These are phyloP conservation scores for Myriosclerotinia scirpicola DNA, from an alignment of 2,329 filamentous ascomycete species.

Conservation along the genomic window DNA sequence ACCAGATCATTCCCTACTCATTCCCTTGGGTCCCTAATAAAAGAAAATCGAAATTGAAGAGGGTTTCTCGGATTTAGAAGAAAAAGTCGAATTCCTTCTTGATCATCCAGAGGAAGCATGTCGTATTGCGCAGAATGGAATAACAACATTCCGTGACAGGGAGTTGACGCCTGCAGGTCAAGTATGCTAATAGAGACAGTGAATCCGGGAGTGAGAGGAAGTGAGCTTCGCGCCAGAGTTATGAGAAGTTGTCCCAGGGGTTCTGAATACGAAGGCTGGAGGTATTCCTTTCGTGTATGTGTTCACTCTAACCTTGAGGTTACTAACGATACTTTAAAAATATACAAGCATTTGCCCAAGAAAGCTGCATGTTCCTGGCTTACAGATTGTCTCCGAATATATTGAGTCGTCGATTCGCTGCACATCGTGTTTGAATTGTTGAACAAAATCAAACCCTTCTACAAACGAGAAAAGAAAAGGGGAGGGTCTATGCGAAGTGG, in stretches of 20 bases:
- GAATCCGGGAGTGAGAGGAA: not conserved
- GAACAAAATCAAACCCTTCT: not conserved
- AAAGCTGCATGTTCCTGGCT: not conserved
- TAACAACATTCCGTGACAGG: not conserved
- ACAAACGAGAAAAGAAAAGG: conserved; percentile 17
- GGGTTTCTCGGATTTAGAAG: no score
- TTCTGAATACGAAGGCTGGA: no score
- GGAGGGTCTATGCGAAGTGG: not conserved
- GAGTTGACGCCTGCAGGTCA: no score
- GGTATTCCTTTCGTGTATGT: no score
- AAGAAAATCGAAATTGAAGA: not conserved
- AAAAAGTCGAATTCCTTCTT: no score
- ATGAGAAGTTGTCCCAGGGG: no score
- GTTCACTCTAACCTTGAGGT: no score
- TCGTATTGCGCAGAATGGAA: no score
- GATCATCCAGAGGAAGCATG: no score
- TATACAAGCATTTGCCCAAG: not conserved
- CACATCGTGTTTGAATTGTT: not conserved
- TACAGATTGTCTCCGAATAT: not conserved
- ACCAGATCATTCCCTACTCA: not conserved
- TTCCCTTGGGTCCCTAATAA: not conserved
- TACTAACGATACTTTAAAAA: not conserved
- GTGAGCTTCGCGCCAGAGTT: not conserved
- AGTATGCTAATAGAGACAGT: not conserved
- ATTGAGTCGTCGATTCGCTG: not conserved